These are phyloP conservation scores for Aspergillus sp. DNA, from an alignment of 2,329 filamentous ascomycete species.

Conservation along the genomic window DNA sequence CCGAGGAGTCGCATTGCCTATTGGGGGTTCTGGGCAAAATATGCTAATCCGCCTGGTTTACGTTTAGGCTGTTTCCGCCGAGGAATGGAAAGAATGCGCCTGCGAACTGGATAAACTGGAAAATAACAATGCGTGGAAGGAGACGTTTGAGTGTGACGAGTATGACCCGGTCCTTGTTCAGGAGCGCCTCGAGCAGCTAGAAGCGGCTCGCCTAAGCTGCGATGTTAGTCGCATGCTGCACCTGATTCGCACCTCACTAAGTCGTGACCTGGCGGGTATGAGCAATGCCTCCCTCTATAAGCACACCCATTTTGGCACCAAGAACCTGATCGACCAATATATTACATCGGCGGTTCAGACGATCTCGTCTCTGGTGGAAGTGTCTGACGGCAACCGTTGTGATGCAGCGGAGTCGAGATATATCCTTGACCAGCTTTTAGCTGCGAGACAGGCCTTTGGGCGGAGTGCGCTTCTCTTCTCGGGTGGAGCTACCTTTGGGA, in stretches of 20 bases:
- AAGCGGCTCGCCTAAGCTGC: slow-evolving; percentile 68
- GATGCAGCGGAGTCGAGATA: slow-evolving; percentile 59
- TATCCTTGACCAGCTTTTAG: slow-evolving; percentile 68
- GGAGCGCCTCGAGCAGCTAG: slow-evolving; percentile 68
- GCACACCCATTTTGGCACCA: slow-evolving; percentile 82
- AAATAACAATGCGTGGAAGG: slow-evolving; percentile 79
- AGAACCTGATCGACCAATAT: slow-evolving; percentile 81
- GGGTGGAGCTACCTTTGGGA: slow-evolving; percentile 84
- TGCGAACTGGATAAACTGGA: slow-evolving; percentile 76
- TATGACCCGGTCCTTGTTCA: slow-evolving; percentile 72
- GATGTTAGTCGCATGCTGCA: slow-evolving; percentile 78
- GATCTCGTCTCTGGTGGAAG: slow-evolving; percentile 68
- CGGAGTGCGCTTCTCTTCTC: slow-evolving; percentile 79
- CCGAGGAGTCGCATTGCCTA: background rate
- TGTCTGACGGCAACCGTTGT: slow-evolving; percentile 52
- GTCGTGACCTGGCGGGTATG: slow-evolving; percentile 81
- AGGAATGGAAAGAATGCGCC: slow-evolving; percentile 75
- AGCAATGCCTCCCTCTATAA: slow-evolving; percentile 78
- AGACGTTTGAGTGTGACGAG: slow-evolving; percentile 63
- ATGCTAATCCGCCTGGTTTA: background rate
- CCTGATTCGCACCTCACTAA: slow-evolving; percentile 75
- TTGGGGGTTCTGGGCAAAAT: background rate
- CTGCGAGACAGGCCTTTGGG: slow-evolving; percentile 78
- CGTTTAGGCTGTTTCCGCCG: slow-evolving; percentile 62
- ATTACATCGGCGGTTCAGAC: slow-evolving; percentile 76